Conservation (phyloP, 1,284 basidiomycete genomes). For the Mycena citricolor region DNA sequence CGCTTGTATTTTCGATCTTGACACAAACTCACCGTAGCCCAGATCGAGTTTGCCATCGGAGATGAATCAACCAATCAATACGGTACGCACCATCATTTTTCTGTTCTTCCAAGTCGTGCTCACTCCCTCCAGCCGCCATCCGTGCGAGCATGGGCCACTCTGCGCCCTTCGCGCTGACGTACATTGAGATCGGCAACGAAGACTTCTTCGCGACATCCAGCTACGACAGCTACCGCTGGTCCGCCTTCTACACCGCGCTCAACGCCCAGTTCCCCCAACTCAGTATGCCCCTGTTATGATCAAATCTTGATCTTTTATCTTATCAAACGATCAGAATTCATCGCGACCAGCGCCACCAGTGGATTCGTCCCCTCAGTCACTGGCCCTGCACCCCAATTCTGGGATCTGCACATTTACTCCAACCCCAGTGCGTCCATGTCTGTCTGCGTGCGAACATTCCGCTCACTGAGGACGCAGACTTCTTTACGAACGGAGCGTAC, state of each 20-base stretch:
- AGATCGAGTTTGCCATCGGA: slow-evolving; percentile 67
- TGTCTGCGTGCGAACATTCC: too few species aligned
- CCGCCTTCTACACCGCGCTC: slow-evolving; percentile 50
- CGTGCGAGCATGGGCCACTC: slow-evolving; percentile 62
- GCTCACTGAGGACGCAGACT: too few species aligned
- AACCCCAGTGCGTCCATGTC: too few species aligned
- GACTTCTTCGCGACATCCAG: slow-evolving; percentile 24
- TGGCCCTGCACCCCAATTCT: too few species aligned
- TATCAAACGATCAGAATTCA: too few species aligned
- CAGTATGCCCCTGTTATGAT: slow-evolving; percentile 48
- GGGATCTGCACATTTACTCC: too few species aligned
- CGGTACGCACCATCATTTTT: slow-evolving; percentile 32
- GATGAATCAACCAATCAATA: slow-evolving; percentile 65
- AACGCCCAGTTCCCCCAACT: slow-evolving; percentile 59
- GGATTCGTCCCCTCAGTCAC: too few species aligned
- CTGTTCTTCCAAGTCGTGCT: slow-evolving; percentile 4
- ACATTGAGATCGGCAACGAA: slow-evolving; percentile 71
- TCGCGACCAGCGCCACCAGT: too few species aligned
- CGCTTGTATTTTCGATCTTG: not conserved
- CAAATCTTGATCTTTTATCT: too few species aligned
- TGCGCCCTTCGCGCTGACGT: slow-evolving; percentile 56
- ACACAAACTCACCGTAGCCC: slow-evolving; percentile 8
- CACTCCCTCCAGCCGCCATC: slow-evolving; percentile 45
- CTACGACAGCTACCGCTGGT: slow-evolving; percentile 53
- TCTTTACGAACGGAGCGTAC: not conserved